Base-by-base conservation (phyloP, 768 basidiomycete genomes). In the Porphyrellus cyaneotinctus region DNA sequence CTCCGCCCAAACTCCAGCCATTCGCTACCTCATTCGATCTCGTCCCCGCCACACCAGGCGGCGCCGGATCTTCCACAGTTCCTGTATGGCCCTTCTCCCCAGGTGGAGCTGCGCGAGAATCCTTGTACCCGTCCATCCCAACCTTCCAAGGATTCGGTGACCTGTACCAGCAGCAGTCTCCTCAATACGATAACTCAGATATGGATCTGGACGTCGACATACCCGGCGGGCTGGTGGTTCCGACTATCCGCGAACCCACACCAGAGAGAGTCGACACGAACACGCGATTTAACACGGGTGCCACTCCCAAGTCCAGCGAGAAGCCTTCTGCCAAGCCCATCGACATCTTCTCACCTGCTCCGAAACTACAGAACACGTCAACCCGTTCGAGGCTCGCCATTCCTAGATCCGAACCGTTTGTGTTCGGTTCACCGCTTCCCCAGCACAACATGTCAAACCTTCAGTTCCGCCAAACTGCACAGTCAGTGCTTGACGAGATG, bases 401-500 rank as follows among this genome's bases (percentile, higher is more conserved):
- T 43, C 44, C 64, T 28, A 51, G 54, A 38, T 64, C 66, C 2
- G 67, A 78, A 22, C 81, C 84, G 0, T 92, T 91, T 71, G 64
- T 89, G 20, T 92, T 92, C 60, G 89, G 89, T 23, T 91, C 89
- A 0, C 85, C 88, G 0, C 75, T 80, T 4, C 82, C 86, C 8
- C 78, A 79, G 53, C 75, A 87, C 60, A 76, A 72, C 42, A 76
- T 80, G 39, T 82, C 84, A 30, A 83, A 87, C 57, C 69, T 72
- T n/a, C 79, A 85, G 46, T 91, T 92, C 70, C 77, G 75, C 47
- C 67, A 73, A 2, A 84, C 85, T 0, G 85, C 88, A 0, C 75
- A 81, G n/a, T 78, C 78, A 20, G 83, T 93, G 26, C 72, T 92
- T 28, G 85, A 84, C 45, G 91, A 93, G 68, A 89, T 93, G 86